Percentiles rank a stretch among this genome's conserved stretches.
phyloP scores from a whole-genome alignment of 495 filamentous ascomycete genomes.

The Jackrogersella multiformis region DNA sequence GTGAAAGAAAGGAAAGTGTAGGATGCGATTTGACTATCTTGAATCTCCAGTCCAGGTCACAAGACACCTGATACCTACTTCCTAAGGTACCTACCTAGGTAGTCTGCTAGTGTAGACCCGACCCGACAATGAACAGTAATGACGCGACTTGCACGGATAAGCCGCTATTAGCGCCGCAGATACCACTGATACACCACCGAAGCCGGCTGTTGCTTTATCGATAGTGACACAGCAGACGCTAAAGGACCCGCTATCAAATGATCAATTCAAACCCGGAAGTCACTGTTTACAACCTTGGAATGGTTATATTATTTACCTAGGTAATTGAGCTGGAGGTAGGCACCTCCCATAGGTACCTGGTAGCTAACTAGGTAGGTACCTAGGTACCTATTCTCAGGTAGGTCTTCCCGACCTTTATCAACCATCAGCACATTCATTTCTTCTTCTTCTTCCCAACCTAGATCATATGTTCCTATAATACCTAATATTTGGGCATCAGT shows the following conservation, averaged over 20 bases:
- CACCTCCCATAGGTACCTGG: neutral
- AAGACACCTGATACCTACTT: too few relatives aligned
- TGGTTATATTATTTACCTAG: too few relatives aligned
- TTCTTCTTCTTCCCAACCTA: neutral
- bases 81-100: conserved; percentile 20
- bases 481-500: conserved; percentile 30
- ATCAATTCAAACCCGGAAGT: neutral
- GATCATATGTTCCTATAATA: conserved; percentile 12
- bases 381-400: too few relatives aligned
- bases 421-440: neutral
- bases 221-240: conserved; percentile 8
- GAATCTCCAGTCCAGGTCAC: too few relatives aligned
- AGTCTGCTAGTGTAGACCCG: too few relatives aligned
- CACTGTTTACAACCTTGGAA: neutral
- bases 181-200: neutral
- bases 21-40: too few relatives aligned
- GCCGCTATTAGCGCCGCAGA: conserved; percentile 23
- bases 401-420: neutral
- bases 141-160: conserved; percentile 31
- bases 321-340: neutral
- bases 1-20: conserved; percentile 23
- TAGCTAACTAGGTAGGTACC: too few relatives aligned
- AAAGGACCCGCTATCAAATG: neutral
- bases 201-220: neutral
- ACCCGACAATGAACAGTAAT: conserved; percentile 26